A percentile compares a stretch with the other conserved stretches of the same genome.
phyloP scores from a whole-genome alignment of 2,329 filamentous ascomycete species.

The Tetracladium maxilliforme region DNA sequence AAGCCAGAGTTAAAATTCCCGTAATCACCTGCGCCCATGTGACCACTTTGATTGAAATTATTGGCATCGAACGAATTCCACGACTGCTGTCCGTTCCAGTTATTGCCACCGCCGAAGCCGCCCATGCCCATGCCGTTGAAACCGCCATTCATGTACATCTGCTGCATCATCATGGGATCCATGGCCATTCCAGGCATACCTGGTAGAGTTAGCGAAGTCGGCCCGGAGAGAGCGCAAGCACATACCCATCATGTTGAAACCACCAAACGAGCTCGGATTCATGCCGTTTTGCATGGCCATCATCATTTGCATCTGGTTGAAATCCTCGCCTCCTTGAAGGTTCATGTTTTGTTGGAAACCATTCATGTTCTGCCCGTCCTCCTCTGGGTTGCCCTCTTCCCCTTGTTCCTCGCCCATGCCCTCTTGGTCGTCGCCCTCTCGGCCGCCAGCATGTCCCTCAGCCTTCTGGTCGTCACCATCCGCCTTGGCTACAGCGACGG shows the following conservation, averaged over 20 bases:
- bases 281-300: slow-evolving; percentile 62
- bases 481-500: too few species aligned
- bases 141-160: slow-evolving; percentile 66
- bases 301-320: slow-evolving; percentile 71
- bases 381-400: slow-evolving; percentile 5
- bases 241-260: slow-evolving; percentile 80
- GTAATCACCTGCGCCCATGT: slow-evolving; percentile 70
- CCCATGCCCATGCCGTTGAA: slow-evolving; percentile 56
- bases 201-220: too few species aligned
- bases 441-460: slow-evolving; percentile 1
- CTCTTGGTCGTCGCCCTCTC: background rate
- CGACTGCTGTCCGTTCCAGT: slow-evolving; percentile 69
- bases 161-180: slow-evolving; percentile 65
- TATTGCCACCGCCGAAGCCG: slow-evolving; percentile 57
- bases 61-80: slow-evolving; percentile 68
- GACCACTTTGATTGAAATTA: slow-evolving; percentile 70
- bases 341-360: too few species aligned
- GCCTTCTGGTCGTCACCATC: too few species aligned
- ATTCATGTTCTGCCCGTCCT: too few species aligned
- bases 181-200: slow-evolving; percentile 76
- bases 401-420: background rate
- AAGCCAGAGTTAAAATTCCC: slow-evolving; percentile 66
- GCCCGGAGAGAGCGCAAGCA: slow-evolving; percentile 12
- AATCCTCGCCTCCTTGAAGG: slow-evolving; percentile 45
- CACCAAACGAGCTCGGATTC: slow-evolving; percentile 36